These are phyloP conservation scores for Erodium maritimum DNA, from an alignment of 345 rosid genomes.

Conservation along the genomic window DNA sequence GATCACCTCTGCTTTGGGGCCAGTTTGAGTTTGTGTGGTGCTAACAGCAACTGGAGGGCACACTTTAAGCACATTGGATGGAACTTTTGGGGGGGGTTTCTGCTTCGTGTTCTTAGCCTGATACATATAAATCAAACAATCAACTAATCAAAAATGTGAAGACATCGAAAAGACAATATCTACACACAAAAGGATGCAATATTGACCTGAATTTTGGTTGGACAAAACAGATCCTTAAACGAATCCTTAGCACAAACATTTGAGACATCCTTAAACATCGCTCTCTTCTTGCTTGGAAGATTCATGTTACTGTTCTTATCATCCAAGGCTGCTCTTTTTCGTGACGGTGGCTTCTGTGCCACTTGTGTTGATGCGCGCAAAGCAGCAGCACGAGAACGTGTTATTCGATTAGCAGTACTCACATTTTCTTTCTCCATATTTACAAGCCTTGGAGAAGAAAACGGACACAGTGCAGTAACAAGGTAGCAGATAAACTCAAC, in stretches of 20 bases:
- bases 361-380: slow-evolving; percentile 26
- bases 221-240: slow-evolving; percentile 36
- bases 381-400: slow-evolving; percentile 64
- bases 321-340: slow-evolving; percentile 44
- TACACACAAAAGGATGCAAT: neutral
- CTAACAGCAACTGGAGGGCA: slow-evolving; percentile 23
- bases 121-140: slow-evolving; percentile 7
- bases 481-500: neutral
- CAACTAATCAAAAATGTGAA: neutral
- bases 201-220: slow-evolving; percentile 45
- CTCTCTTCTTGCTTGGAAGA: slow-evolving; percentile 42
- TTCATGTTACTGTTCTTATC: slow-evolving; percentile 25
- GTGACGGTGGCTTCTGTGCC: slow-evolving; percentile 21
- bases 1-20: slow-evolving; percentile 7
- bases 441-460: slow-evolving; percentile 11
- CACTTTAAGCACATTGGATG: slow-evolving; percentile 25
- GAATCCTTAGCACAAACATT: slow-evolving; percentile 40
- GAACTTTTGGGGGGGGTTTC: slow-evolving; percentile 29
- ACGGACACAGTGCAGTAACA: neutral
- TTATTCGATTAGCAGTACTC: slow-evolving; percentile 33
- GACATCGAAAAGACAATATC: neutral
- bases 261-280: slow-evolving; percentile 62
- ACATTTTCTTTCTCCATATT: slow-evolving; percentile 48
- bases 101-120: slow-evolving; percentile 45
- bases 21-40: slow-evolving; percentile 14